These are phyloP conservation scores for Chytriomyces sp. DNA, from an alignment of 192 early-diverging fungal genomes.

Conservation along the genomic window DNA sequence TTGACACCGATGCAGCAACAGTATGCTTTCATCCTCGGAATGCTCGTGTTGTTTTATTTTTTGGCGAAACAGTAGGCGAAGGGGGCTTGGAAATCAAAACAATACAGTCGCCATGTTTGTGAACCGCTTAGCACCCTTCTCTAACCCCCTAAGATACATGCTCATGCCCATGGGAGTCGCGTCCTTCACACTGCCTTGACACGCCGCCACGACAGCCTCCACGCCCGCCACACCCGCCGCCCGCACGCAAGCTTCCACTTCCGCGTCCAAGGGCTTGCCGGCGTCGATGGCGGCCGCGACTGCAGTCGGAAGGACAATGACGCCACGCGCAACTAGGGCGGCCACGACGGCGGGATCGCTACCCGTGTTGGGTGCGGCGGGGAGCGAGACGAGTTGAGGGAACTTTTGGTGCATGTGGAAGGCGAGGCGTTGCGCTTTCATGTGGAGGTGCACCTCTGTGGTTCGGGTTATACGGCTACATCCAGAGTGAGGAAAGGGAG, in stretches of 20 bases:
- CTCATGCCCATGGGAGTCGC: too few relatives aligned
- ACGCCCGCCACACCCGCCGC: constrained; percentile 1
- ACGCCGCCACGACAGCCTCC: neutral
- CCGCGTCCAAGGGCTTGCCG: neutral
- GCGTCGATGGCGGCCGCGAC: neutral
- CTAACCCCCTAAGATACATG: too few relatives aligned
- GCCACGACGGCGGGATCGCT: constrained; percentile 7
- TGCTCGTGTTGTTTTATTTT: constrained; percentile 25
- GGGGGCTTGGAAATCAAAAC: neutral
- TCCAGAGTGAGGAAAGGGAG: neutral
- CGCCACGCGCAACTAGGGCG: neutral
- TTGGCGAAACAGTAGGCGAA: constrained; percentile 3
- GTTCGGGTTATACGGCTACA: neutral
- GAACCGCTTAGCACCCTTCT: too few relatives aligned
- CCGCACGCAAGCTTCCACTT: neutral
- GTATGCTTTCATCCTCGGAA: constrained; percentile 10
- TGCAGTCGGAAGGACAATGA: neutral
- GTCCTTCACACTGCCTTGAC: neutral
- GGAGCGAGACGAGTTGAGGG: neutral
- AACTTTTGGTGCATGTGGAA: constrained; percentile 7
- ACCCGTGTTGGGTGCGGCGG: neutral
- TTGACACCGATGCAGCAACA: constrained; percentile 34
- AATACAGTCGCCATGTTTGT: neutral
- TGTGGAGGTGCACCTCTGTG: neutral
- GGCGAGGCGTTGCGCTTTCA: constrained; percentile 16